phyloP scores from a whole-genome alignment of 257 asterid species.

The Nicotiana tabacum region DNA sequence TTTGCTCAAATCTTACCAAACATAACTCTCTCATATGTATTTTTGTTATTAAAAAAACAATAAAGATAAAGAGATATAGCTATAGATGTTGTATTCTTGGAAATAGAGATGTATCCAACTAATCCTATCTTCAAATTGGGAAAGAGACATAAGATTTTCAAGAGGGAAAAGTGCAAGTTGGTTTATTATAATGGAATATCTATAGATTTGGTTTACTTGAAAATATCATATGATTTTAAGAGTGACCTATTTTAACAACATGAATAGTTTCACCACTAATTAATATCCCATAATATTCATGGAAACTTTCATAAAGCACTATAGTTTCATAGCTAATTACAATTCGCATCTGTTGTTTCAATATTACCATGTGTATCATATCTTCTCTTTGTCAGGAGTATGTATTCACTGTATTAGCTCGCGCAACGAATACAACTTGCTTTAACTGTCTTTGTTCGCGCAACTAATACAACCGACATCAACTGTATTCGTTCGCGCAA shows the following conservation, averaged over 20 bases:
- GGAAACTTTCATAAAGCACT: too few species aligned
- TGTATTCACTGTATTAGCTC: too few species aligned
- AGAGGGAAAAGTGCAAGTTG: background rate
- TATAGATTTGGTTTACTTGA: background rate
- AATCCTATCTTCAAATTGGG: background rate
- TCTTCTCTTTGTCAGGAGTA: too few species aligned
- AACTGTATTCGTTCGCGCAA: too few species aligned
- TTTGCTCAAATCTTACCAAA: background rate
- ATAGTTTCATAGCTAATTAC: too few species aligned
- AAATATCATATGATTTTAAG: background rate
- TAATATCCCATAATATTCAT: background rate
- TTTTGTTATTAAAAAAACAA: background rate
- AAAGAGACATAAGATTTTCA: background rate
- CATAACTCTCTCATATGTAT: background rate
- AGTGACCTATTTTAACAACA: background rate
- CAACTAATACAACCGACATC: too few species aligned
- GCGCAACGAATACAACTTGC: too few species aligned
- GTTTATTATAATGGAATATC: background rate
- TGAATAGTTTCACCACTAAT: background rate
- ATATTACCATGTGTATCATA: too few species aligned
- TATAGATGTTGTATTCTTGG: background rate
- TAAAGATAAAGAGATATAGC: background rate
- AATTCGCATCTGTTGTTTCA: too few species aligned
- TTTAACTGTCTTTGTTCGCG: too few species aligned
- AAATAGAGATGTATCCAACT: slow-evolving; percentile 5